phyloP scores from a whole-genome alignment of 129 eudicot species.

The Artemisia tridentata region DNA sequence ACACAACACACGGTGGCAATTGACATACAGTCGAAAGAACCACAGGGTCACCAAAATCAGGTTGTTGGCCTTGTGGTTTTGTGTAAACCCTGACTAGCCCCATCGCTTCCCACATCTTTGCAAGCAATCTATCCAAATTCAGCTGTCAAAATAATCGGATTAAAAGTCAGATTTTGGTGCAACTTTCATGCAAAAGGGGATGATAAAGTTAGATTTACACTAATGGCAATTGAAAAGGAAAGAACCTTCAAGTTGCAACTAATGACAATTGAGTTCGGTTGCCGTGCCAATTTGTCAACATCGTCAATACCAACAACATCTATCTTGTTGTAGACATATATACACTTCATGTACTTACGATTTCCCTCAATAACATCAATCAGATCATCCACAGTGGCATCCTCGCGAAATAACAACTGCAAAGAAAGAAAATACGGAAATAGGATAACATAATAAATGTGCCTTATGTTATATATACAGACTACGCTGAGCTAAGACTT shows the following conservation, averaged over 20 bases:
- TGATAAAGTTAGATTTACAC: too few relatives aligned
- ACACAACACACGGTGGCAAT: not conserved
- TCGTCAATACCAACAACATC: constrained; percentile 99
- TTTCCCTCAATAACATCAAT: constrained; percentile 99
- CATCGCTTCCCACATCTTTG: constrained; percentile 99
- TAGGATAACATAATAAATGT: not conserved
- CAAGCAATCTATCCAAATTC: constrained; percentile 94
- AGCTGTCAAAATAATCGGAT: constrained; percentile 50
- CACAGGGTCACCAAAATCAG: constrained; percentile 91
- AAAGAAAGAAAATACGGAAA: constrained; percentile 11
- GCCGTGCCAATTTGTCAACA: constrained; percentile 91
- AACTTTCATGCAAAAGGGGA: not conserved
- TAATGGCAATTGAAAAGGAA: not conserved
- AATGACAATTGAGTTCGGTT: constrained; percentile 92
- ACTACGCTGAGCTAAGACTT: constrained; percentile 12
- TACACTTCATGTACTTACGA: constrained; percentile 96
- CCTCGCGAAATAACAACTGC: constrained; percentile 93
- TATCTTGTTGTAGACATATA: constrained; percentile 98
- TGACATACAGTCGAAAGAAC: constrained; percentile 93
- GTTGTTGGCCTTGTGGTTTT: constrained; percentile 98
- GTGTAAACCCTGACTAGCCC: constrained; percentile 97
- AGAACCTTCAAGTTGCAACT: constrained; percentile 89
- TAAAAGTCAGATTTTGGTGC: constrained; percentile 8
- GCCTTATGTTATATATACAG: not conserved
- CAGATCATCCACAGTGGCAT: constrained; percentile 98